Evolutionary conservation across 176 grass and related monocot genomes (phyloP), one percentile per base, ranked within the genome.

Genomic region (Carex littledalei): DNA sequence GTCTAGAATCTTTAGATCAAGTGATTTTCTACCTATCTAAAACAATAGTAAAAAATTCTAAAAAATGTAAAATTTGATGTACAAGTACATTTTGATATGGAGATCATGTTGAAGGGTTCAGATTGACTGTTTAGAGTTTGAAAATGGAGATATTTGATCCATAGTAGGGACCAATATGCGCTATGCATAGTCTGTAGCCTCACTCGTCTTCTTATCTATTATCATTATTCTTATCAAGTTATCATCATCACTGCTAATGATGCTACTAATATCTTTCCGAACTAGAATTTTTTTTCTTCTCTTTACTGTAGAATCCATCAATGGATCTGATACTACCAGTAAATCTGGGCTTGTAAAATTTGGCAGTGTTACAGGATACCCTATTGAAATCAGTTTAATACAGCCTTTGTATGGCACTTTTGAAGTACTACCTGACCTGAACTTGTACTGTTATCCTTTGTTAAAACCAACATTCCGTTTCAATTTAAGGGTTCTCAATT

Each of bases 201-300:
- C 43, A 7, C 41, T 45, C 1, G 67, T 88, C 57, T 54, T 62
- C 61, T 91, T 76, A 64, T 43, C 20, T 83, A 39, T 84, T 81
- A 18, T 37, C 47, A 52, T 55, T 32, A 14, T 81, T 18, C 9
- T 43, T 39, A 81, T 79, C 3, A 7, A 76, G 63, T 26, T 72
- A 20, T 54, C 47, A 76, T 76, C 4, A 53, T 52, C 21, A 76
- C 49, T 76, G 47, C 21, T 76, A 29, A 54, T 14, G 21, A 13
- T 76, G 21, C 11, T 75, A 52, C 11, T 76, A 53, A 76, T 39
- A 37, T 39, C 29, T 8, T 69, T n/a, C 10, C 29, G 5, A 53
- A 76, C 45, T 76, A 15, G 43, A 58, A 17, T 58, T 58, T 58
- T 2, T 76, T 75, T 24, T 10, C 9, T 21, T 70, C 2, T 16